These are phyloP conservation scores for Yarrowia galli DNA, from an alignment of 1,139 yeast species.

Conservation along the genomic window DNA sequence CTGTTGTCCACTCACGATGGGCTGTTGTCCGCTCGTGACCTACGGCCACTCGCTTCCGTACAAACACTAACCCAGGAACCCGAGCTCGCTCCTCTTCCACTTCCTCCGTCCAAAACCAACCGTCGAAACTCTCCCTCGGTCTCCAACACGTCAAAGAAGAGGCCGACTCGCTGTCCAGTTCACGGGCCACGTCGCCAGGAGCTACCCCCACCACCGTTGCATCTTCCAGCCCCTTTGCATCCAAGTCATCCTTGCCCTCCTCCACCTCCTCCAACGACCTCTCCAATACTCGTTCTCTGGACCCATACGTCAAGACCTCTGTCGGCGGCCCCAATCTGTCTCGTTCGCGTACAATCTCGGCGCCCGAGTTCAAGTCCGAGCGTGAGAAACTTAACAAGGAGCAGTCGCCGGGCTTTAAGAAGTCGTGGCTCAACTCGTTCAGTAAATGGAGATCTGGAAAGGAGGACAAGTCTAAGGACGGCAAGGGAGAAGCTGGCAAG, in stretches of 20 bases:
- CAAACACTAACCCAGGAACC: constrained; percentile 23
- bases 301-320: constrained; percentile 9
- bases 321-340: neutral
- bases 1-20: no score
- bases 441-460: constrained; percentile 23
- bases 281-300: constrained; percentile 20
- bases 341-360: constrained; percentile 18
- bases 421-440: constrained; percentile 32
- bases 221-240: constrained; percentile 20
- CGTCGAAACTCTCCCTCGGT: constrained; percentile 27
- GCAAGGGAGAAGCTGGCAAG: neutral
- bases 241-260: neutral
- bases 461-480: constrained; percentile 4
- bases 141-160: constrained; percentile 34
- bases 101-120: constrained; percentile 25
- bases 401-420: constrained; percentile 29
- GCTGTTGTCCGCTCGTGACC: neutral
- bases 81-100: constrained; percentile 22
- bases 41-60: neutral
- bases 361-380: constrained; percentile 31
- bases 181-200: constrained; percentile 19
- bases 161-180: constrained; percentile 9
- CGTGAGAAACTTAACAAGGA: constrained; percentile 31
- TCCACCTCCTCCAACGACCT: neutral
- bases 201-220: constrained; percentile 8